Evolutionary conservation across 1,284 basidiomycete species (phyloP), one percentile per base, ranked within the genome.

Genomic region (Cryptococcus jaspeensis): DNA sequence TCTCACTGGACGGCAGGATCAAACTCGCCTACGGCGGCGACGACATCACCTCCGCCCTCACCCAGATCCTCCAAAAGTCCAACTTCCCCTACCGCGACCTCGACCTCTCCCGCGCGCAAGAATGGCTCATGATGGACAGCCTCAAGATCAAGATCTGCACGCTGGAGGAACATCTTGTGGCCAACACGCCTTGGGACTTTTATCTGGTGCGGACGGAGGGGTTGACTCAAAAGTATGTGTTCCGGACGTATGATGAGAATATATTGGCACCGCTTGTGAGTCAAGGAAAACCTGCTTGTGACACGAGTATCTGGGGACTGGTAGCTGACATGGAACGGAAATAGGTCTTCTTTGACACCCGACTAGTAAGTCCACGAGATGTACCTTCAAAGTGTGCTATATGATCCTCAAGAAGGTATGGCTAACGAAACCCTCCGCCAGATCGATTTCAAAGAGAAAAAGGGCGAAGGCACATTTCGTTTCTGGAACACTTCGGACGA

Each of bases 221-320:
- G 58, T 80, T 86, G 16, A 89, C 92, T 2, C 84, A 88, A 70
- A 97, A 97, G 76, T 99, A 94, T 74, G 86, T 86, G 23, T 80
- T 98, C 54, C 85, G 92, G 32, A 88, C 90, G 5, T 99, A 98
- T 72, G 96, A 99, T 72, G 96, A 99, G 79, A 87, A 91, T 55
- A 94, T 98, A 56, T 80, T 99, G 38, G 92, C 93, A 0, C 91
- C 95, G 1, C 91, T 97, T 86, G 91, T 91, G 69, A 60, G 81
- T 75, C 18, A 7, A 23, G 28, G 28, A 9, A 9, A 9, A 32
- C 32, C n/a, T n/a, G n/a, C n/a, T n/a, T n/a, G n/a, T n/a, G n/a
- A n/a, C n/a, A n/a, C n/a, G n/a, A n/a, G n/a, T n/a, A n/a, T n/a
- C n/a, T n/a, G n/a, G n/a, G 9, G 9, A 32, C 28, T 32, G 28